These are phyloP conservation scores for Arabidopsis suecica DNA, from an alignment of 345 rosid species.

Conservation along the genomic window DNA sequence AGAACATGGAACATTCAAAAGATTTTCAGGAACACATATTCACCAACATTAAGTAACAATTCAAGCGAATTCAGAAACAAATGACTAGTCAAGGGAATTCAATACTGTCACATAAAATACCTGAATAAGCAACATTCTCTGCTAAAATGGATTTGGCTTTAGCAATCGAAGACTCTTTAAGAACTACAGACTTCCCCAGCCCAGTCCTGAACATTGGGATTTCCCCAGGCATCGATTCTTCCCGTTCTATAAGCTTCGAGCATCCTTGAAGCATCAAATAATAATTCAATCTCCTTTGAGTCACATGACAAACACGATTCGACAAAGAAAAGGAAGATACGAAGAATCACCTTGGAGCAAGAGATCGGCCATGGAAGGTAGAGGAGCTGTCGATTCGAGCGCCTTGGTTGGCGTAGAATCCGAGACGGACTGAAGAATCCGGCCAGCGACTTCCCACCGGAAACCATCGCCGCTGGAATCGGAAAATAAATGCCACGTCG, in stretches of 20 bases:
- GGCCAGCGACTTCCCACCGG: slow-evolving; percentile 69
- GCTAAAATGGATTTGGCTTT: slow-evolving; percentile 37
- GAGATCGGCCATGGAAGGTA: slow-evolving; percentile 75
- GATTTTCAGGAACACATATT: background rate
- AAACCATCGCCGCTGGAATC: slow-evolving; percentile 55
- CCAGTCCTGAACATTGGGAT: slow-evolving; percentile 40
- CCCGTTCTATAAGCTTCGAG: slow-evolving; percentile 33
- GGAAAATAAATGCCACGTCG: slow-evolving; percentile 70
- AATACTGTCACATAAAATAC: background rate
- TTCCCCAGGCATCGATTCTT: slow-evolving; percentile 9
- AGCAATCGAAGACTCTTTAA: slow-evolving; percentile 38
- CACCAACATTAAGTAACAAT: background rate
- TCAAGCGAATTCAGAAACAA: background rate
- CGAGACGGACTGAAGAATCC: slow-evolving; percentile 31
- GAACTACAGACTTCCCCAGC: slow-evolving; percentile 39
- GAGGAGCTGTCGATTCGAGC: slow-evolving; percentile 38
- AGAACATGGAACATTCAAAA: slow-evolving; percentile 24
- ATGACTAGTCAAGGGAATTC: background rate
- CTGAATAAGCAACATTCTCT: slow-evolving; percentile 10
- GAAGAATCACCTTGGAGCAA: slow-evolving; percentile 60
- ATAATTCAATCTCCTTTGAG: background rate
- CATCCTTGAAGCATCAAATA: slow-evolving; percentile 39
- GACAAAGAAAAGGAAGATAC: background rate
- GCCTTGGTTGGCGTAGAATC: slow-evolving; percentile 39
- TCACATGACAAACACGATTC: background rate